A percentile compares a stretch with the other conserved stretches of the same genome.
These are phyloP conservation scores for Alternaria metachromatica DNA, from an alignment of 2,329 filamentous ascomycete genomes.

Conservation along the genomic window DNA sequence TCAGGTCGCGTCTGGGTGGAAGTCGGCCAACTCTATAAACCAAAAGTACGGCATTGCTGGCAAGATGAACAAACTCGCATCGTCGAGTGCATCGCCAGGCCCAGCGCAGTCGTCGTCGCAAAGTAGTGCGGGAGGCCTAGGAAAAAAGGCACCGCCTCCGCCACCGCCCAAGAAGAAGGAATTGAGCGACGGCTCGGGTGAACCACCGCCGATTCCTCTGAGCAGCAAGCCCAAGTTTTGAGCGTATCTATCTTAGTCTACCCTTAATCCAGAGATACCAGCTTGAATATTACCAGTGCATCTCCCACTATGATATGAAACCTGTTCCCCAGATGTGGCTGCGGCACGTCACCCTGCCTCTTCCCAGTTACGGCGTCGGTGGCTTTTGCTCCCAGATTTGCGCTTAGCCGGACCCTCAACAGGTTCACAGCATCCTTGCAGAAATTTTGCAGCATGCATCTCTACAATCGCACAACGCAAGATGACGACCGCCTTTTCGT, in stretches of 20 bases:
- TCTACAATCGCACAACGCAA: neutral
- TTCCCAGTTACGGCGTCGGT: neutral
- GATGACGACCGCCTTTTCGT: neutral
- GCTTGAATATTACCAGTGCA: neutral
- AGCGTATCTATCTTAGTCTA: neutral
- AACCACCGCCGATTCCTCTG: slow-evolving; percentile 64
- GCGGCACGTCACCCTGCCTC: neutral
- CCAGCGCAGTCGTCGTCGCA: slow-evolving; percentile 33
- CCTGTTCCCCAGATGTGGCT: slow-evolving; percentile 2
- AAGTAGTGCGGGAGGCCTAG: slow-evolving; percentile 36
- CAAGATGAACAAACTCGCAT: slow-evolving; percentile 54
- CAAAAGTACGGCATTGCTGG: slow-evolving; percentile 67
- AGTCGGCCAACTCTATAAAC: slow-evolving; percentile 63
- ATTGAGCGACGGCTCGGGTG: slow-evolving; percentile 48
- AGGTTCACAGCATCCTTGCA: slow-evolving; percentile 7
- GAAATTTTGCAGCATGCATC: neutral
- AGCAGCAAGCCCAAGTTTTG: slow-evolving; percentile 61
- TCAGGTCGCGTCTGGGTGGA: slow-evolving; percentile 67
- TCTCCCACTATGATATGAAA: neutral
- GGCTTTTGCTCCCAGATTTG: neutral
- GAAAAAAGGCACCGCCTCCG: slow-evolving; percentile 64
- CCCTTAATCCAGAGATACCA: neutral
- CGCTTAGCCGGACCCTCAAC: slow-evolving; percentile 8
- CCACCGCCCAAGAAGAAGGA: slow-evolving; percentile 64
- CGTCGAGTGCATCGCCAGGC: slow-evolving; percentile 29